A percentile compares a stretch with the other conserved stretches of the same genome.
Conservation (phyloP, 768 basidiomycete genomes). For the Suillus paluster region DNA sequence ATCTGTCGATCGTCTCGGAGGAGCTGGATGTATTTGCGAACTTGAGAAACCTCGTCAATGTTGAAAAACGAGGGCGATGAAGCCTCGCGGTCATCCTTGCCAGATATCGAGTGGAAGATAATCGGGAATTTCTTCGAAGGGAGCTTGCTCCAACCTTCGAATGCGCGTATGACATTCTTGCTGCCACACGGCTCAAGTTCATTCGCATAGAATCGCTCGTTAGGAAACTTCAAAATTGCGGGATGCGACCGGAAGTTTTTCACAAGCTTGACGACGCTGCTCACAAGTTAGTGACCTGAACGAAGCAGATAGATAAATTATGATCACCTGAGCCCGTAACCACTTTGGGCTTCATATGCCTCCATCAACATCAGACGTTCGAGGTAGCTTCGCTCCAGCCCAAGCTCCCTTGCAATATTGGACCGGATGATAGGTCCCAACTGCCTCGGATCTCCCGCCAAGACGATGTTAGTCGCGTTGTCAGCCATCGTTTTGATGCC, state of each 20-base stretch:
- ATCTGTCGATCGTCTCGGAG: conserved; percentile 40
- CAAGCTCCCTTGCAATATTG: conserved; percentile 55
- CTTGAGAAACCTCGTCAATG: conserved; percentile 57
- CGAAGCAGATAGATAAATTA: conserved; percentile 11
- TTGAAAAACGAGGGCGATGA: conserved; percentile 77
- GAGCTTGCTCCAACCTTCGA: conserved; percentile 30
- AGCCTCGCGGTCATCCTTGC: conserved; percentile 68
- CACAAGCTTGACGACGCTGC: conserved; percentile 62
- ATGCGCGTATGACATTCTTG: conserved; percentile 28
- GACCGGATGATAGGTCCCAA: conserved; percentile 73
- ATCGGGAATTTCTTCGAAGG: conserved; percentile 52
- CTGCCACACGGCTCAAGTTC: conserved; percentile 56
- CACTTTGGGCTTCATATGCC: conserved; percentile 42
- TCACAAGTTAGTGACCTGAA: conserved; percentile 6
- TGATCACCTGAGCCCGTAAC: conserved; percentile 41
- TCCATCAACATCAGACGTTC: conserved; percentile 60
- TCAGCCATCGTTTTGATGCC: conserved; percentile 64
- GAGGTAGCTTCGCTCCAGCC: conserved; percentile 62
- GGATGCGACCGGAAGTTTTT: conserved; percentile 71
- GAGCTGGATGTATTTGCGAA: conserved; percentile 48
- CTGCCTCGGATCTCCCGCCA: conserved; percentile 75
- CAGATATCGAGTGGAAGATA: conserved; percentile 61
- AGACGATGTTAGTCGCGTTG: conserved; percentile 55
- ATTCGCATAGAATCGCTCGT: conserved; percentile 58
- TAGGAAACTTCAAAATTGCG: conserved; percentile 64